Base-by-base conservation (phyloP, 2,329 filamentous ascomycete species). In the Penicillium sp. region DNA sequence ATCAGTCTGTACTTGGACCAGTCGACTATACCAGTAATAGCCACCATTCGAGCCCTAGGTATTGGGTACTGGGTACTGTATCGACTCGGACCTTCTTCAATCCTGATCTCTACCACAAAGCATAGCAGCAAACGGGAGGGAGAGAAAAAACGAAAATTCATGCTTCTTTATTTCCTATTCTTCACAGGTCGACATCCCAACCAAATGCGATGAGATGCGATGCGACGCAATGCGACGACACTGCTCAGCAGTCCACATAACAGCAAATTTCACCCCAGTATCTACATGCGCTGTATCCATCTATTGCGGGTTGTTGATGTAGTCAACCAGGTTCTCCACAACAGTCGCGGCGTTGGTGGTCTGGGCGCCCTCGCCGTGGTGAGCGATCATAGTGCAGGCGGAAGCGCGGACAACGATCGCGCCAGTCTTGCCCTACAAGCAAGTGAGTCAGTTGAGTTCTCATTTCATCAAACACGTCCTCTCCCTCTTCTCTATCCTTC, bases 321-420 rank as follows among this genome's bases (percentile, higher is more conserved):
- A 97, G 76, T 96, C 90, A 68, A 85, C 91, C 60, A 99, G 83
- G 67, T 86, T 82, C 80, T 93, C 90, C 64, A 96, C 89, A 46
- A 89, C 90, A 72, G 84, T 84, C 67, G 87, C 87, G 60, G 91
- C 87, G 74, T 88, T 87, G 71, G 90, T 87, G 48, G 89, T 90
- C 73, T 89, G 82, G 65, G 87, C 79, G 59, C 75, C 74, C 74
- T 96, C 91, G 64, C 81, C 82, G 82, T 97, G 91, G 81, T 96
- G 91, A 65, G 86, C 89, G 73, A 99, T 79, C 72, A 99, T 85
- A 74, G 97, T 87, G 65, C 92, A 91, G 78, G 95, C 88, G 70
- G 83, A 87, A 68, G 93, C 95, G 83, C 95, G 96, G 77, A 87
- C 87, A 67, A 94, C 85, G 71, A 88, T 82, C 68, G 96, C 78